Evolutionary conservation across 371 early-diverging fungal genomes (phyloP), one percentile per base, ranked within the genome.

Genomic region (Choanephora cucurbitarum): DNA sequence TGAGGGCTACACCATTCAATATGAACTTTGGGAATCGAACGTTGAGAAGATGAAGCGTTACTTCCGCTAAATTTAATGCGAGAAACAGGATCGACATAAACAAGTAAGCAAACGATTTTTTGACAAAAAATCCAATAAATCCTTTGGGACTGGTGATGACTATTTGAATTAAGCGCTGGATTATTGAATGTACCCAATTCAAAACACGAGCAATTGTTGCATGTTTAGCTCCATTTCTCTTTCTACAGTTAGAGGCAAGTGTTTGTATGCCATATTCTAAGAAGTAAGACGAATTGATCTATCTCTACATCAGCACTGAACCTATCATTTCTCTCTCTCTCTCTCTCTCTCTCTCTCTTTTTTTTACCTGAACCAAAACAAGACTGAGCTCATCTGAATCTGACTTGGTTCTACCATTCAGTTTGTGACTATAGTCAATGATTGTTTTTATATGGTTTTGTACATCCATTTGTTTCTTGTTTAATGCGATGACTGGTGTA

Each of bases 1-100:
- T 85, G 34, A 87, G 55, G 0, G 84, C 78, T 6, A 84, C 81
- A 7, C 82, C 84, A 49, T 85, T 84, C 18, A 84, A 63, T 11
- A 79, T 57, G 62, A 78, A 83, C 13, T 76, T 67, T 0, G 85
- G 85, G 42, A 85, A 64, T 39, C 73, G 70, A 50, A 80, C 64
- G 56, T 77, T 84, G 7, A 88, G 54, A 13, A 82, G 28, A 59
- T 80, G 75, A 14, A 88, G 49, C 10, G 75, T 70, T 9, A 81
- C 60, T 52, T 86, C 83, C 0, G 80, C 73, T 9, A 82, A 37
- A 5, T 65, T 60, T 13, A 85, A 64, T 3, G 80, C 54, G 0
- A 77, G 34, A 52, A 83, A 75, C 0, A 83, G 22, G 1, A 82
- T 33, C 17, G 62, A 71, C 47, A 84, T 59, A 7, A 77, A 43